Percentiles rank a stretch among this genome's conserved stretches.
Evolutionary conservation across 345 rosid species (phyloP).

Genomic region (Nasturtium officinale): DNA sequence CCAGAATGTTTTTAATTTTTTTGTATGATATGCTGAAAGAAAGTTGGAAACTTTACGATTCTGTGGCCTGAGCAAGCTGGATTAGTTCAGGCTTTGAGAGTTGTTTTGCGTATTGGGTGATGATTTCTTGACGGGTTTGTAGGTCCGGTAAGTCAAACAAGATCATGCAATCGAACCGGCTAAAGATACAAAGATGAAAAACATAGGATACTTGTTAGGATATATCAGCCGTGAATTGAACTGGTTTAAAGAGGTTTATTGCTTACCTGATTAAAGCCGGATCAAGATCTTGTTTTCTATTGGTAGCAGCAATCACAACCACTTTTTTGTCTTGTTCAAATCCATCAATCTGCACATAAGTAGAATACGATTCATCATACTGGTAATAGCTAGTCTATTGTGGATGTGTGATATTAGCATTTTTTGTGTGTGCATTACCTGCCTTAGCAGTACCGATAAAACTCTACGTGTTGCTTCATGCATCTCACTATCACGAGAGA

Average conservation of each 20-base stretch:
- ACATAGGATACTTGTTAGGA: conserved; percentile 26
- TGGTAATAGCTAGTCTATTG: background rate
- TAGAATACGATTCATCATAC: conserved; percentile 5
- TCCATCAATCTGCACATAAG: conserved; percentile 77
- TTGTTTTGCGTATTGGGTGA: conserved; percentile 86
- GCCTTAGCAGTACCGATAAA: conserved; percentile 83
- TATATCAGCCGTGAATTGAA: background rate
- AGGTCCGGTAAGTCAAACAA: conserved; percentile 73
- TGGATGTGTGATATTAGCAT: background rate
- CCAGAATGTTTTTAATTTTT: background rate
- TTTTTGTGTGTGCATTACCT: conserved; percentile 51
- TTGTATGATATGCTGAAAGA: background rate
- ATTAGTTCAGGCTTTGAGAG: conserved; percentile 61
- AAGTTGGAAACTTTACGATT: conserved; percentile 48
- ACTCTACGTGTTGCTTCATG: conserved; percentile 97
- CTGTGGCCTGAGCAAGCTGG: conserved; percentile 69
- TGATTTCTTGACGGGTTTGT: conserved; percentile 69
- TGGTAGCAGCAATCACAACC: conserved; percentile 90
- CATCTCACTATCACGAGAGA: conserved; percentile 76
- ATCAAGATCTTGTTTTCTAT: conserved; percentile 95
- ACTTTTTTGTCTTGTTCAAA: conserved; percentile 93
- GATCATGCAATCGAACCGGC: conserved; percentile 95
- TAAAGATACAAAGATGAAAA: conserved; percentile 28
- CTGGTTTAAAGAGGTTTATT: background rate
- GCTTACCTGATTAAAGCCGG: conserved; percentile 83